Evolutionary conservation across 345 rosid genomes (phyloP).

Genomic region (Pistacia atlantica): DNA sequence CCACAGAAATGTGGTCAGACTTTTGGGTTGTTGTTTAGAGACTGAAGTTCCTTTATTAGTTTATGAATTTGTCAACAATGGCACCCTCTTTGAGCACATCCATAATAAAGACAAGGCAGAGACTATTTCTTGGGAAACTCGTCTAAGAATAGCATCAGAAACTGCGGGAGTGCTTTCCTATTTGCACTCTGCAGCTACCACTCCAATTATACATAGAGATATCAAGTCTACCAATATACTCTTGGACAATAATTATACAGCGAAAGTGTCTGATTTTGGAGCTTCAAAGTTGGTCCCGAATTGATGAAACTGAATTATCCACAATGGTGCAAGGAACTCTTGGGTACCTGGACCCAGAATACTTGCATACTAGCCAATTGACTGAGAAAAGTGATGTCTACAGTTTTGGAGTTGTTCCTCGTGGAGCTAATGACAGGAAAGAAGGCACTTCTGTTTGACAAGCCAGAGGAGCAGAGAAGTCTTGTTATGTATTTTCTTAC

Average conservation of each 20-base stretch:
- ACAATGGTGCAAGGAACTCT: conserved; percentile 55
- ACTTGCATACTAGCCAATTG: conserved; percentile 35
- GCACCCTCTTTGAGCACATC: conserved; percentile 21
- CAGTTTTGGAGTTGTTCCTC: conserved; percentile 52
- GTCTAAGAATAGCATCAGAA: conserved; percentile 41
- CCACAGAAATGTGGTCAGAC: conserved; percentile 29
- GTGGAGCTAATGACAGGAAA: conserved; percentile 35
- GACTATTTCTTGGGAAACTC: conserved; percentile 34
- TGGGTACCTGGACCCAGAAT: conserved; percentile 49
- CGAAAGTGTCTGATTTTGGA: conserved; percentile 57
- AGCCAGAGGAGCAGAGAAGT: conserved; percentile 29
- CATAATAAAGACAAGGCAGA: conserved; percentile 4
- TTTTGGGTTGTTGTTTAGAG: conserved; percentile 33
- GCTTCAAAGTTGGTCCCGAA: conserved; percentile 44
- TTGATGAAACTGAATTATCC: conserved; percentile 35
- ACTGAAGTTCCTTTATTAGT: conserved; percentile 30
- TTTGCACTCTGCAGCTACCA: conserved; percentile 35
- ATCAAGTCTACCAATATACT: conserved; percentile 54
- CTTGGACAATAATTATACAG: conserved; percentile 34
- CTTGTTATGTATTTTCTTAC: conserved; percentile 31
- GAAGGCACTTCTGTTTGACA: conserved; percentile 32
- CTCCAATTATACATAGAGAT: conserved; percentile 48
- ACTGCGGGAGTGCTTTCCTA: conserved; percentile 37
- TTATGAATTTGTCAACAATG: conserved; percentile 28
- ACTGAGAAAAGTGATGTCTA: conserved; percentile 58